These are phyloP conservation scores for Suillus occidentalis DNA, from an alignment of 768 basidiomycete species.

Conservation along the genomic window DNA sequence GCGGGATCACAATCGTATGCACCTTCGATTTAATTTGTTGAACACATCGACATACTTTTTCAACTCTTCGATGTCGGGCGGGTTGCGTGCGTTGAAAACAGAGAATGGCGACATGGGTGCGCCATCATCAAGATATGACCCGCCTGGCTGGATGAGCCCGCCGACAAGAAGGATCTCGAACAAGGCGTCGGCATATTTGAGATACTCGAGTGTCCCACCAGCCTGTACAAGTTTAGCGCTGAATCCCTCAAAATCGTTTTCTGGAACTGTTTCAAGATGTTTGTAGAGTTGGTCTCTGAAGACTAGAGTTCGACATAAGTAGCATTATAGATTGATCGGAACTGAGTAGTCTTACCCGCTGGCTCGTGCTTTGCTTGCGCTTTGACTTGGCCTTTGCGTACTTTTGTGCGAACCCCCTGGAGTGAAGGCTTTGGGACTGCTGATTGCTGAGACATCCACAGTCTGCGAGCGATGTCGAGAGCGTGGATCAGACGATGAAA, in stretches of 20 bases:
- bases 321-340: neutral
- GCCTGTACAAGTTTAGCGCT: slow-evolving; percentile 86
- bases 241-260: slow-evolving; percentile 80
- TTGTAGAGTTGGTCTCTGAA: slow-evolving; percentile 94
- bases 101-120: slow-evolving; percentile 88
- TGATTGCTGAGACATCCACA: slow-evolving; percentile 93
- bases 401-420: slow-evolving; percentile 91
- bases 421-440: slow-evolving; percentile 83
- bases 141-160: slow-evolving; percentile 95
- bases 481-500: slow-evolving; percentile 17
- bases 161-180: slow-evolving; percentile 97
- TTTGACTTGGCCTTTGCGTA: slow-evolving; percentile 90
- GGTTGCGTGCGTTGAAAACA: slow-evolving; percentile 77
- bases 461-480: slow-evolving; percentile 41
- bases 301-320: slow-evolving; percentile 45
- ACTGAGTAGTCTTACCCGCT: slow-evolving; percentile 42
- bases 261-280: slow-evolving; percentile 80
- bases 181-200: slow-evolving; percentile 96
- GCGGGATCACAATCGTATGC: slow-evolving; percentile 16
- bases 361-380: slow-evolving; percentile 95
- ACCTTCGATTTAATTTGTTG: slow-evolving; percentile 96
- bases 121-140: slow-evolving; percentile 84
- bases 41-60: slow-evolving; percentile 93
- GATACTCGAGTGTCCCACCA: slow-evolving; percentile 88
- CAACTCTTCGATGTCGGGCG: slow-evolving; percentile 79